Conservation (phyloP, 345 rosid species). For the Bruguiera sexangula region DNA sequence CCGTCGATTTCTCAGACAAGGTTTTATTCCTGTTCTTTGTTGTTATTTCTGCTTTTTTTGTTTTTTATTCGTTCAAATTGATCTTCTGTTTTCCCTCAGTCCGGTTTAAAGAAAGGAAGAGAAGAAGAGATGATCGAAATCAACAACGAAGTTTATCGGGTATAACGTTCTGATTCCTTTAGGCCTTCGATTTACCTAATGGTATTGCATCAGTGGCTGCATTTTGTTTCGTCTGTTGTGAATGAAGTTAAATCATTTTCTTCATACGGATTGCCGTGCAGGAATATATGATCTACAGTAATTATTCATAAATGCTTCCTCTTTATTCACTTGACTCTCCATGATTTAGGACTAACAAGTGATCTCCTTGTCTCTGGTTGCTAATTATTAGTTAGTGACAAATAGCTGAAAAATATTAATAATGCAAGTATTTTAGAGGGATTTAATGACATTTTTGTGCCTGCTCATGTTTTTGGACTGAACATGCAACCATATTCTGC, state of each 20-base stretch:
- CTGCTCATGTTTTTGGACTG: too few species aligned
- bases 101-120: conserved; percentile 46
- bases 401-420: too few species aligned
- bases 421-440: too few species aligned
- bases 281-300: too few species aligned
- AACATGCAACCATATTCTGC: conserved; percentile 2
- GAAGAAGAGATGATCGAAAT: conserved; percentile 29
- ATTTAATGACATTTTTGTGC: neutral
- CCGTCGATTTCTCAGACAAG: conserved; percentile 80
- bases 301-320: neutral
- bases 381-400: too few species aligned
- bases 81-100: conserved; percentile 37
- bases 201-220: neutral
- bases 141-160: conserved; percentile 42
- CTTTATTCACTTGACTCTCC: neutral
- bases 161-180: conserved; percentile 3
- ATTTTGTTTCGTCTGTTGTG: neutral
- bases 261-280: neutral
- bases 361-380: too few species aligned
- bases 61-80: conserved; percentile 1
- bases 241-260: too few species aligned
- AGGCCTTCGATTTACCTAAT: neutral
- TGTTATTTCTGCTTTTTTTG: neutral
- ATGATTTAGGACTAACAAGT: too few species aligned
- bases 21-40: conserved; percentile 23